Evolutionary conservation across 192 early-diverging fungal genomes (phyloP).

Genomic region (Thamnidium elegans): DNA sequence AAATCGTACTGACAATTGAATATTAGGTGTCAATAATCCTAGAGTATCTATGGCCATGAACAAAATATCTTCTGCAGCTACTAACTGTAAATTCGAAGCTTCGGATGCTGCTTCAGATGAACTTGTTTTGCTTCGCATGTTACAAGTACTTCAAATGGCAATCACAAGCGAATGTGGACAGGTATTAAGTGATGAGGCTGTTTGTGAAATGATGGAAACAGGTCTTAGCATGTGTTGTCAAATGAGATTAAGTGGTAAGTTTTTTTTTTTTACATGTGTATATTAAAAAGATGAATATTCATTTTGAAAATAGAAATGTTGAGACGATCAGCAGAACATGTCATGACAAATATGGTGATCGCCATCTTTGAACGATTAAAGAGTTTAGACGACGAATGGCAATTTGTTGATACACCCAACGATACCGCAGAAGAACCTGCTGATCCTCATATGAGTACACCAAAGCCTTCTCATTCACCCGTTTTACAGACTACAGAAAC

Average conservation of each 20-base stretch:
- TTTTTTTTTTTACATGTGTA: constrained; percentile 1
- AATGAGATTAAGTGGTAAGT: constrained; percentile 74
- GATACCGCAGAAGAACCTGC: constrained; percentile 2
- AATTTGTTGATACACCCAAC: constrained; percentile 24
- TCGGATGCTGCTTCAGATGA: constrained; percentile 93
- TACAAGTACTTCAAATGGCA: constrained; percentile 75
- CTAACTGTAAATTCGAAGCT: constrained; percentile 95
- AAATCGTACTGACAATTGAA: not conserved
- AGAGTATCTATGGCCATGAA: constrained; percentile 69
- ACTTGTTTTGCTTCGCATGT: constrained; percentile 86
- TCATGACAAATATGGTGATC: constrained; percentile 70
- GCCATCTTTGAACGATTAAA: constrained; percentile 71
- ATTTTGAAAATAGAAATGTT: constrained; percentile 58
- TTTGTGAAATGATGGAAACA: constrained; percentile 98
- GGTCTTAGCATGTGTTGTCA: constrained; percentile 97
- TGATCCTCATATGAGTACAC: constrained; percentile 31
- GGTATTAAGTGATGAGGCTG: constrained; percentile 81
- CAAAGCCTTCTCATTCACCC: constrained; percentile 22
- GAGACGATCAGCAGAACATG: constrained; percentile 73
- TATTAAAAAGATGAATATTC: not conserved
- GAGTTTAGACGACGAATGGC: constrained; percentile 36
- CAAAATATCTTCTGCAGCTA: constrained; percentile 74
- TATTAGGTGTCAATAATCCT: constrained; percentile 45
- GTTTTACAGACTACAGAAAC: not conserved
- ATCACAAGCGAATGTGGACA: constrained; percentile 68